Percentiles rank a stretch among this genome's conserved stretches.
phyloP scores from a whole-genome alignment of 805 yeast species.

The Saccharomycopsis microspora region DNA sequence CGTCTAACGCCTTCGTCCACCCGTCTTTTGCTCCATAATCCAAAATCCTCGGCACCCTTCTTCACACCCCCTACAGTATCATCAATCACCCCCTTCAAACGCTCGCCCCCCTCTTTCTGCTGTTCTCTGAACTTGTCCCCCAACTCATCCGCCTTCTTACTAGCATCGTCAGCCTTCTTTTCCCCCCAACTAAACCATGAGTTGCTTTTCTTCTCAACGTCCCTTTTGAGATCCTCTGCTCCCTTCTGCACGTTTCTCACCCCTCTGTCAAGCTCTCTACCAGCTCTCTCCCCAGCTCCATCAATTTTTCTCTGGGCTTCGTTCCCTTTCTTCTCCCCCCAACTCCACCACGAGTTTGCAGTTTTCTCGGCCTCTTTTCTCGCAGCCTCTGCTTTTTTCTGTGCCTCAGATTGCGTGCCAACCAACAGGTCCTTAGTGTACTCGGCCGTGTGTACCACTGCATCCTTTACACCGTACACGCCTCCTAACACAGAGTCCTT shows the following conservation, averaged over 20 bases:
- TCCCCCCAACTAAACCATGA: slow-evolving; percentile 26
- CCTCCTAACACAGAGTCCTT: slow-evolving; percentile 18
- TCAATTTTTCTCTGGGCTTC: slow-evolving; percentile 22
- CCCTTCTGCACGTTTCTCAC: slow-evolving; percentile 15
- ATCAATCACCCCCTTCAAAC: slow-evolving; percentile 1
- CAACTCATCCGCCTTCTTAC: slow-evolving; percentile 15
- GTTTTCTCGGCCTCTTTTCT: slow-evolving; percentile 19
- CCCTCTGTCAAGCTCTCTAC: slow-evolving; percentile 18
- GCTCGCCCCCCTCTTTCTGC: background rate
- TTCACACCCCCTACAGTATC: slow-evolving; percentile 10
- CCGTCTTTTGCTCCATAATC: slow-evolving; percentile 14
- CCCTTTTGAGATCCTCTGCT: slow-evolving; percentile 18
- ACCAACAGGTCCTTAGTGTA: slow-evolving; percentile 13
- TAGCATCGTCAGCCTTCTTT: slow-evolving; percentile 9
- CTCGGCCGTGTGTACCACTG: slow-evolving; percentile 16
- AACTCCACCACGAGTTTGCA: slow-evolving; percentile 21
- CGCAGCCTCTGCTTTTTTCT: slow-evolving; percentile 20
- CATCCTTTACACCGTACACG: slow-evolving; percentile 16
- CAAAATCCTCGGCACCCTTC: slow-evolving; percentile 13
- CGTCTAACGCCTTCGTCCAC: slow-evolving; percentile 17
- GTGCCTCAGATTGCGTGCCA: slow-evolving; percentile 16
- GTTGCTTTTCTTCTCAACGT: slow-evolving; percentile 17
- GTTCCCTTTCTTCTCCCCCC: slow-evolving; percentile 19
- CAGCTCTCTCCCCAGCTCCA: slow-evolving; percentile 17
- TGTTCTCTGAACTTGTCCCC: slow-evolving; percentile 4